Evolutionary conservation across 805 yeast genomes (phyloP).

Genomic region (Wickerhamiella siamensis): DNA sequence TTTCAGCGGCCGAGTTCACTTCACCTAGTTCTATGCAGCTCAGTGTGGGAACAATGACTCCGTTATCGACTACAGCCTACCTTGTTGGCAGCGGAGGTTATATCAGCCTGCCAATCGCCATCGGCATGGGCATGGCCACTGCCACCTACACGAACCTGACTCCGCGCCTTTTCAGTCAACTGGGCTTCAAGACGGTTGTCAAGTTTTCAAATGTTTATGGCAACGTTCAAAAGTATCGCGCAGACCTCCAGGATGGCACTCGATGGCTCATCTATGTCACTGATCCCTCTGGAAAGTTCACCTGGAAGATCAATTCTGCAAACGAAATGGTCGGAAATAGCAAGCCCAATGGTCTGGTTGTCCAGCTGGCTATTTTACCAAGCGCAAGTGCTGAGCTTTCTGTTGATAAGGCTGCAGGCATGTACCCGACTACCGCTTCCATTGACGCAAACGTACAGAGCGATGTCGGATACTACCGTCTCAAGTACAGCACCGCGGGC

Average conservation of each 20-base stretch:
- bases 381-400: constrained; percentile 24
- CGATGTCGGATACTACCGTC: constrained; percentile 33
- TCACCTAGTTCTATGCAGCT: constrained; percentile 26
- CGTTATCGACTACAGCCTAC: constrained; percentile 37
- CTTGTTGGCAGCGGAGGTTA: constrained; percentile 23
- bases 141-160: constrained; percentile 38
- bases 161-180: constrained; percentile 32
- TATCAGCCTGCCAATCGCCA: constrained; percentile 45
- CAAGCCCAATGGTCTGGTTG: constrained; percentile 25
- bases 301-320: constrained; percentile 25
- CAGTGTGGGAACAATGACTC: constrained; percentile 33
- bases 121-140: constrained; percentile 74
- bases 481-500: constrained; percentile 38
- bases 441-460: constrained; percentile 37
- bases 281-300: constrained; percentile 20
- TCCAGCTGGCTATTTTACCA: constrained; percentile 41
- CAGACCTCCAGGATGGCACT: constrained; percentile 28
- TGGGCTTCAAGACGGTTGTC: constrained; percentile 32
- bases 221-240: constrained; percentile 27
- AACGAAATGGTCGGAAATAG: constrained; percentile 26
- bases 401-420: constrained; percentile 58
- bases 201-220: constrained; percentile 22
- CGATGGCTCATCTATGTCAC: constrained; percentile 41
- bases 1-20: constrained; percentile 38
- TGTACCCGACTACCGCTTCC: constrained; percentile 38